phyloP scores from a whole-genome alignment of 192 early-diverging fungal genomes.

The Coemansia interrupta region DNA sequence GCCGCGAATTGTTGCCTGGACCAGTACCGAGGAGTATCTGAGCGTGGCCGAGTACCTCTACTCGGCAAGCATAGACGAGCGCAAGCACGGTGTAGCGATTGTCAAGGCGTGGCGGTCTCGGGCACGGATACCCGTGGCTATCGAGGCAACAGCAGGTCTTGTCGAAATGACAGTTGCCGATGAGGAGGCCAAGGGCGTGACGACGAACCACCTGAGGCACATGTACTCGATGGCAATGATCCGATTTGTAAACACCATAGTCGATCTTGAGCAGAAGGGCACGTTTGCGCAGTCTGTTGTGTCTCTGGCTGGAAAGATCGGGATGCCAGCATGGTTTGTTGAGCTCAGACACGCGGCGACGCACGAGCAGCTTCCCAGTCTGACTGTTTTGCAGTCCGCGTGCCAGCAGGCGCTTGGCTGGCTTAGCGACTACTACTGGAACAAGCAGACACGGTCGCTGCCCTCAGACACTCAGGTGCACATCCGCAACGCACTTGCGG shows the following conservation, averaged over 20 bases:
- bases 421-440: slow-evolving; percentile 58
- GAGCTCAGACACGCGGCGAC: slow-evolving; percentile 66
- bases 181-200: slow-evolving; percentile 16
- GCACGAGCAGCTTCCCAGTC: slow-evolving; percentile 60
- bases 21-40: slow-evolving; percentile 49
- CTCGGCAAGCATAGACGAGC: slow-evolving; percentile 27
- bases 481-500: slow-evolving; percentile 19
- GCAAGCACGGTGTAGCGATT: slow-evolving; percentile 33
- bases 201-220: slow-evolving; percentile 29
- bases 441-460: slow-evolving; percentile 37
- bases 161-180: slow-evolving; percentile 34
- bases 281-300: slow-evolving; percentile 56
- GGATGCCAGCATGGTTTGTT: slow-evolving; percentile 66
- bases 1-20: slow-evolving; percentile 48
- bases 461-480: slow-evolving; percentile 33
- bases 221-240: slow-evolving; percentile 48
- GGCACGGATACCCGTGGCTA: slow-evolving; percentile 35
- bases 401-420: slow-evolving; percentile 56
- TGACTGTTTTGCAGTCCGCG: slow-evolving; percentile 55
- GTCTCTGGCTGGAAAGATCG: slow-evolving; percentile 50
- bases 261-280: slow-evolving; percentile 58
- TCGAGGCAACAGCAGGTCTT: slow-evolving; percentile 48
- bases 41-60: slow-evolving; percentile 30
- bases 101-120: slow-evolving; percentile 52
- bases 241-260: slow-evolving; percentile 62